phyloP scores from a whole-genome alignment of 2,329 filamentous ascomycete genomes.

The Proliferodiscus dingleyae region DNA sequence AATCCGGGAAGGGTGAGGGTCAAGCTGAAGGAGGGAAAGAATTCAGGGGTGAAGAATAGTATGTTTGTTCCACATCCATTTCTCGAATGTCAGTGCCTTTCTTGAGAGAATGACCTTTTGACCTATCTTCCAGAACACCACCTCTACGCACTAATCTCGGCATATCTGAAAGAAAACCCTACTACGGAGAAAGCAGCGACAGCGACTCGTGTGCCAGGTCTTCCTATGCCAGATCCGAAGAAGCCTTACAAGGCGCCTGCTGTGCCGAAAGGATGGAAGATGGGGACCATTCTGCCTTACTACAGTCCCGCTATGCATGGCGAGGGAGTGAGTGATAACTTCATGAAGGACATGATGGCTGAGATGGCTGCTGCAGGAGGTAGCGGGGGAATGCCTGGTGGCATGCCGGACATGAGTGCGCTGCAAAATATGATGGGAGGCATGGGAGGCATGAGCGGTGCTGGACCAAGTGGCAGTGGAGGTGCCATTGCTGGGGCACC shows the following conservation, averaged over 20 bases:
- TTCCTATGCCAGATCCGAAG: constrained; percentile 55
- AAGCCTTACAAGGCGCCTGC: constrained; percentile 68
- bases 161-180: constrained; percentile 72
- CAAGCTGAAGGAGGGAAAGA: constrained; percentile 58
- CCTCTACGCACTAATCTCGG: constrained; percentile 74
- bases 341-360: constrained; percentile 95
- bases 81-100: too few species aligned
- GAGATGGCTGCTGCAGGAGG: constrained; percentile 60
- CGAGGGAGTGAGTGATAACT: constrained; percentile 88
- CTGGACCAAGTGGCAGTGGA: constrained; percentile 27
- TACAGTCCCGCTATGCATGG: constrained; percentile 87
- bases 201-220: constrained; percentile 66
- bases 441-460: constrained; percentile 18
- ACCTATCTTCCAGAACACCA: constrained; percentile 61
- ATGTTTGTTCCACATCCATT: constrained; percentile 28
- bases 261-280: constrained; percentile 86
- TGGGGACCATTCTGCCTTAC: constrained; percentile 76
- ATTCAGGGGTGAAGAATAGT: constrained; percentile 59
- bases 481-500: constrained; percentile 31
- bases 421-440: constrained; percentile 49
- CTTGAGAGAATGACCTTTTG: constrained; percentile 12
- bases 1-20: constrained; percentile 90
- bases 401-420: constrained; percentile 36
- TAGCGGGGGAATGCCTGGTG: constrained; percentile 17
- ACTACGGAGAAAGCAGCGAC: constrained; percentile 69